Conservation (phyloP, 2,329 filamentous ascomycete species). For the Aspergillus jensenii region DNA sequence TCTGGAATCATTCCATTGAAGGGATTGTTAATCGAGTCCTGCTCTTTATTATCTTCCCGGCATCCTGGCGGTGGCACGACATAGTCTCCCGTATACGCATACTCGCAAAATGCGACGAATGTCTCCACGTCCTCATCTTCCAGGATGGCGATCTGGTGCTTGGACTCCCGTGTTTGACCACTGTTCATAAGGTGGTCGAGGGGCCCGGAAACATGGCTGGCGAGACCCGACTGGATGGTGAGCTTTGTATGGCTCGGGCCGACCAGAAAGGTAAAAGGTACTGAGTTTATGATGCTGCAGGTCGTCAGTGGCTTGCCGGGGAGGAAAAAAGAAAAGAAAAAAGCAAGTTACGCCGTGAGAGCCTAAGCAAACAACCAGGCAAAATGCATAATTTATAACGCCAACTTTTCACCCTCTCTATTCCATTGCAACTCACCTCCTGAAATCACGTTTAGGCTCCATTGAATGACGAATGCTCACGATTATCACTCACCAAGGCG, state of each 20-base stretch:
- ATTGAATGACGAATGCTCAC: constrained; percentile 7
- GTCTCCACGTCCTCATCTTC: constrained; percentile 51
- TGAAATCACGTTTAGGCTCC: constrained; percentile 15
- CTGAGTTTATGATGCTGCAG: constrained; percentile 44
- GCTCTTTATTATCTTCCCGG: constrained; percentile 20
- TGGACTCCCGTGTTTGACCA: constrained; percentile 47
- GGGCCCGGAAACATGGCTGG: constrained; percentile 45
- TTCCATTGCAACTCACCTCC: constrained; percentile 13
- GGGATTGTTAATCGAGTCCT: constrained; percentile 16
- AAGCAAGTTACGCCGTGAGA: background rate
- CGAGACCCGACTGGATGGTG: constrained; percentile 47
- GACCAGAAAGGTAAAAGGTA: constrained; percentile 48
- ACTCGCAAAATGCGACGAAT: constrained; percentile 51
- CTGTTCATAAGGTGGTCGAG: constrained; percentile 48
- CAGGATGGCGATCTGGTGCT: constrained; percentile 41
- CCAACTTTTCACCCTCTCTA: background rate
- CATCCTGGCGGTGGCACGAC: constrained; percentile 32
- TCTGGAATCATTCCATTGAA: constrained; percentile 16
- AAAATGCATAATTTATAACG: background rate
- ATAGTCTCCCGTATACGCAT: constrained; percentile 52
- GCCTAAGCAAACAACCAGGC: constrained; percentile 1
- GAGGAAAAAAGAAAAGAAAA: background rate
- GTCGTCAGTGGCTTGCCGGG: constrained; percentile 17
- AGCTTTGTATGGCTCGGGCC: constrained; percentile 47
- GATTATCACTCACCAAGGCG: background rate